Conservation (phyloP, 2,329 filamentous ascomycete genomes). For the Atkinsonella hypoxylon region DNA sequence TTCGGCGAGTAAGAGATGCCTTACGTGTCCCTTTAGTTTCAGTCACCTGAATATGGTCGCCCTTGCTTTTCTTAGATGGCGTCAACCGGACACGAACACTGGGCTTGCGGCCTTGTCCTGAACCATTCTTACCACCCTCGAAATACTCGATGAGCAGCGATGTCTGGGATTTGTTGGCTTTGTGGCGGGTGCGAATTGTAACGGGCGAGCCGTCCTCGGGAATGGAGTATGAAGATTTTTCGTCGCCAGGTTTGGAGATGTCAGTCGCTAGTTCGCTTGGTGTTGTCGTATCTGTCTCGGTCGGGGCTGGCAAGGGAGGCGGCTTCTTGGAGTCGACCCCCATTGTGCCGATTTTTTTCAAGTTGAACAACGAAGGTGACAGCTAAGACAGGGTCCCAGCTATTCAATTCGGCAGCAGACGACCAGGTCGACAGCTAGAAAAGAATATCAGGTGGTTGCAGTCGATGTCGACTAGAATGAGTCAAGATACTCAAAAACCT, state of each 20-base stretch:
- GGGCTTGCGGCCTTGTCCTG: slow-evolving; percentile 55
- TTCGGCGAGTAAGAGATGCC: slow-evolving; percentile 42
- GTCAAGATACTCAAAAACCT: slow-evolving; percentile 9
- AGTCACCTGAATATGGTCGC: slow-evolving; percentile 78
- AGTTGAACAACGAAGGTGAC: slow-evolving; percentile 2
- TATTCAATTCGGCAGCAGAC: not conserved
- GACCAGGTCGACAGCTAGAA: no score
- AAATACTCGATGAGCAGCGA: slow-evolving; percentile 93
- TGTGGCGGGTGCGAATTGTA: slow-evolving; percentile 70
- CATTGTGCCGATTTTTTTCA: slow-evolving; percentile 29
- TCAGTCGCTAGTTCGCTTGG: slow-evolving; percentile 53
- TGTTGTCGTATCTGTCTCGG: slow-evolving; percentile 55
- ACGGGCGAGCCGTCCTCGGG: slow-evolving; percentile 83
- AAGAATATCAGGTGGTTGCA: not conserved
- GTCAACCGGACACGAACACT: slow-evolving; percentile 73
- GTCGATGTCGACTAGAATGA: not conserved
- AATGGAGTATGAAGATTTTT: slow-evolving; percentile 65
- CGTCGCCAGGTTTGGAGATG: slow-evolving; percentile 54
- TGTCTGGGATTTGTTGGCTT: slow-evolving; percentile 60
- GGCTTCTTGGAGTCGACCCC: slow-evolving; percentile 42
- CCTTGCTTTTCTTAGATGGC: slow-evolving; percentile 56
- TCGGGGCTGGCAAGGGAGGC: slow-evolving; percentile 66
- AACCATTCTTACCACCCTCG: slow-evolving; percentile 58
- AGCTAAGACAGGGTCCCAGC: not conserved
- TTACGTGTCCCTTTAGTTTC: slow-evolving; percentile 65